Conservation (phyloP, 345 rosid species). For the Arabis hirsuta region DNA sequence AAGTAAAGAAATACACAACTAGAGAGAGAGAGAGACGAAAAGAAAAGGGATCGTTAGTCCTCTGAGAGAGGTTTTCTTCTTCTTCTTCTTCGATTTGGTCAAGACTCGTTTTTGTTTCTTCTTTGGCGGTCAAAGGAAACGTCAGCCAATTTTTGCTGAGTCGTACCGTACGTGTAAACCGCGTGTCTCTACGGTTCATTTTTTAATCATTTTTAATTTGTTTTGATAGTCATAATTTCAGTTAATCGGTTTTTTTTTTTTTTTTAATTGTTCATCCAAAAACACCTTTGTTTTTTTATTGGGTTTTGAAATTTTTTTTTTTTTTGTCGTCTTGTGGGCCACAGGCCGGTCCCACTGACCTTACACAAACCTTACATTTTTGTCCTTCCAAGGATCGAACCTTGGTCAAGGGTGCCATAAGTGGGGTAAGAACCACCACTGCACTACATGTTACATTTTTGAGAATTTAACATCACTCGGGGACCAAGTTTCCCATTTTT, state of each 20-base stretch:
- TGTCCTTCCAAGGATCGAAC: too few relatives aligned
- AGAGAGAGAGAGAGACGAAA: background rate
- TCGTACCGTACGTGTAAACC: background rate
- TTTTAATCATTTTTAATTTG: background rate
- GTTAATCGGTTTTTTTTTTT: background rate
- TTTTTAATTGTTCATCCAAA: too few relatives aligned
- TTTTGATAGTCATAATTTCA: background rate
- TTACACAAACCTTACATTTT: too few relatives aligned
- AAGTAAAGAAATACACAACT: background rate
- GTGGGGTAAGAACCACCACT: too few relatives aligned
- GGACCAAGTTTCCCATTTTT: too few relatives aligned
- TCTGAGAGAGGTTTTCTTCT: background rate
- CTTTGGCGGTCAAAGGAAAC: constrained; percentile 39
- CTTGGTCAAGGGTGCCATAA: too few relatives aligned
- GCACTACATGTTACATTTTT: too few relatives aligned
- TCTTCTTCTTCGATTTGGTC: constrained; percentile 11
- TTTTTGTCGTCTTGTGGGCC: too few relatives aligned
- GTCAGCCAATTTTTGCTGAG: constrained; percentile 4
- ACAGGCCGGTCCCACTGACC: too few relatives aligned
- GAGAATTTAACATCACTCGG: too few relatives aligned
- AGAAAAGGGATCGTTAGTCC: constrained; percentile 9
- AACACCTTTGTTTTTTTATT: too few relatives aligned
- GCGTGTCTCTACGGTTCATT: background rate
- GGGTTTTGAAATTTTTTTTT: too few relatives aligned
- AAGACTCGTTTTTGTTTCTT: constrained; percentile 21